A percentile compares a stretch with the other conserved stretches of the same genome.
Conservation (phyloP, 345 rosid species). For the Sapria himalayana region DNA sequence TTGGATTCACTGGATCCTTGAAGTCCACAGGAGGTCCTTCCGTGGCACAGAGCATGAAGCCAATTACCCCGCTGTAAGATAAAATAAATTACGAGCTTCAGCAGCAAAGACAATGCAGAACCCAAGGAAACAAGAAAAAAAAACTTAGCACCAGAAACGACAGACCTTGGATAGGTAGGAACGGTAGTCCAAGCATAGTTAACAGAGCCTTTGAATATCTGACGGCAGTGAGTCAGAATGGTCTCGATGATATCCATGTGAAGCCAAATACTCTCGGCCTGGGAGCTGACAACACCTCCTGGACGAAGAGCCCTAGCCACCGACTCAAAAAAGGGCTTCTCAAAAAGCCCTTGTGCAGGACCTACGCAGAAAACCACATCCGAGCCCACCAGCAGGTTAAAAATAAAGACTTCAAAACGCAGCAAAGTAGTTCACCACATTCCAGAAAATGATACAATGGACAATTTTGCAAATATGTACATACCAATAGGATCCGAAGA, state of each 20-base stretch:
- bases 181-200: slow-evolving; percentile 97
- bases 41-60: slow-evolving; percentile 91
- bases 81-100: slow-evolving; percentile 2
- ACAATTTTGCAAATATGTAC: not conserved
- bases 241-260: slow-evolving; percentile 95
- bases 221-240: slow-evolving; percentile 69
- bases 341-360: slow-evolving; percentile 92
- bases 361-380: slow-evolving; percentile 18
- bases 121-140: not conserved
- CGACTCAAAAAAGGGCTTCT: slow-evolving; percentile 75
- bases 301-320: slow-evolving; percentile 88
- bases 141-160: not conserved
- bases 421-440: too few species aligned
- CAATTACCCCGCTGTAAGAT: slow-evolving; percentile 67
- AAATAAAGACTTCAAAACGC: not conserved
- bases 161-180: slow-evolving; percentile 85
- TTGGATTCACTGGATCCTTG: slow-evolving; percentile 61
- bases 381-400: not conserved
- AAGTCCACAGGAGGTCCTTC: slow-evolving; percentile 81
- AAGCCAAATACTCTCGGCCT: slow-evolving; percentile 96
- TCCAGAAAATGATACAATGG: not conserved
- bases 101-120: not conserved
- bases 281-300: slow-evolving; percentile 88
- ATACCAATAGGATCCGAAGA: slow-evolving; percentile 88
- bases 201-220: slow-evolving; percentile 81